These are phyloP conservation scores for Colletotrichum sp. DNA, from an alignment of 2,329 filamentous ascomycete species.

Conservation along the genomic window DNA sequence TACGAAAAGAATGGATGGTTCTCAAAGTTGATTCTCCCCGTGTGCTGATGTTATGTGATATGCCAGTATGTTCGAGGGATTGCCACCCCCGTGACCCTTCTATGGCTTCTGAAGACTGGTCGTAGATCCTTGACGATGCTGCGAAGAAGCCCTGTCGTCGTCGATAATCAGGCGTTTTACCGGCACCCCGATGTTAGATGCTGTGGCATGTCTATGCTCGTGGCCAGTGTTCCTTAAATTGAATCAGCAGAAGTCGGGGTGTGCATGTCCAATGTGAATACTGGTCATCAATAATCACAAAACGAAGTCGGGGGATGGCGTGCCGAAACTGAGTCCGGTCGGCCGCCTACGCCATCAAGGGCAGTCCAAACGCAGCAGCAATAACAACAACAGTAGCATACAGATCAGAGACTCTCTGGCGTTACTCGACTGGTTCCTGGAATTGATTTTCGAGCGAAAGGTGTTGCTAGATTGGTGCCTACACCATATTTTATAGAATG, in stretches of 20 bases:
- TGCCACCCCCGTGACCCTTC: background rate
- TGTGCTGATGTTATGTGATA: background rate
- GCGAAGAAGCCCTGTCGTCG: background rate
- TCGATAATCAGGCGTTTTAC: background rate
- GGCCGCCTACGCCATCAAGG: background rate
- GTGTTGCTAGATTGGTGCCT: background rate
- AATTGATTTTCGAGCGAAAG: too few species aligned
- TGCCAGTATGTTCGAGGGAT: background rate
- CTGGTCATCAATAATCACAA: background rate
- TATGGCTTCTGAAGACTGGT: background rate
- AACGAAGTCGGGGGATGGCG: background rate
- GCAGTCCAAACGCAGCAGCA: background rate
- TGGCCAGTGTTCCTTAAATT: background rate
- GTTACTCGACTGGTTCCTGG: too few species aligned
- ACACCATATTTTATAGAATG: too few species aligned
- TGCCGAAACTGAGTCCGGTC: background rate
- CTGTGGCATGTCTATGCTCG: background rate
- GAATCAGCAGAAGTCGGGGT: fast-evolving
- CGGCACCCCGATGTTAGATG: background rate
- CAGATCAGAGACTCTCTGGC: background rate
- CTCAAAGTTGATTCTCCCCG: background rate
- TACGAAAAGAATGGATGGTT: background rate
- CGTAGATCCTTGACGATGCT: background rate
- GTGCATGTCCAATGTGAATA: background rate
- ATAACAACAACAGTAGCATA: background rate